These are phyloP conservation scores for Simplicillium aogashimaense DNA, from an alignment of 2,329 filamentous ascomycete genomes.

Conservation along the genomic window DNA sequence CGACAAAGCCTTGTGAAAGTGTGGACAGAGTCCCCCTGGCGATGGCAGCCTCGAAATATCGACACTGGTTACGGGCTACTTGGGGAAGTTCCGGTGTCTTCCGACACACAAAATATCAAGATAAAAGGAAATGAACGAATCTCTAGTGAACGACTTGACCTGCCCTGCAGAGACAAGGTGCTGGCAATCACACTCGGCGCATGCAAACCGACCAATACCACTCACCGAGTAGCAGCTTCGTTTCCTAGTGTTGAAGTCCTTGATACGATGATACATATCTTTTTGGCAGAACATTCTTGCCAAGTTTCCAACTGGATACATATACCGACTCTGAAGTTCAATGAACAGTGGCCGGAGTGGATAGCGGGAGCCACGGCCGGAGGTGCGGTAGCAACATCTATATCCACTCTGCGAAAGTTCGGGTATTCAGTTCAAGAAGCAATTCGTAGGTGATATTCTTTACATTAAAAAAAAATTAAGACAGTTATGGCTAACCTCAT, in stretches of 20 bases:
- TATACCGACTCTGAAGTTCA: constrained; percentile 46
- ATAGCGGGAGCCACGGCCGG: constrained; percentile 48
- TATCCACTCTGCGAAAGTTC: constrained; percentile 49
- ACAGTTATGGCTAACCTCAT: no score
- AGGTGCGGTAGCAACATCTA: constrained; percentile 49
- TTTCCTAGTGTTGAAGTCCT: constrained; percentile 53
- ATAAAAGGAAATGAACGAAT: constrained; percentile 28
- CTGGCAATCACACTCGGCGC: constrained; percentile 54
- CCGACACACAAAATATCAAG: constrained; percentile 25
- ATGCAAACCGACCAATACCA: constrained; percentile 39
- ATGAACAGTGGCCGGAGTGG: constrained; percentile 46
- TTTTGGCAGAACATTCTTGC: constrained; percentile 44
- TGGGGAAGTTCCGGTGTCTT: constrained; percentile 32
- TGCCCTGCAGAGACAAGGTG: constrained; percentile 47
- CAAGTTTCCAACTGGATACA: constrained; percentile 53
- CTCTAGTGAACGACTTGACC: constrained; percentile 32
- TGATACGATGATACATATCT: constrained; percentile 52
- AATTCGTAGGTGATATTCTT: constrained; percentile 26
- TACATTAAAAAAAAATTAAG: neutral
- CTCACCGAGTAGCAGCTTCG: constrained; percentile 43
- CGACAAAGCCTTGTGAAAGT: constrained; percentile 35
- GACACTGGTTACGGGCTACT: constrained; percentile 35
- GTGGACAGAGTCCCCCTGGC: constrained; percentile 40
- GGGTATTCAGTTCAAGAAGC: constrained; percentile 46
- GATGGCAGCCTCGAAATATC: constrained; percentile 34